phyloP scores from a whole-genome alignment of 2,329 filamentous ascomycete species.

The Colletotrichum tropicicola region DNA sequence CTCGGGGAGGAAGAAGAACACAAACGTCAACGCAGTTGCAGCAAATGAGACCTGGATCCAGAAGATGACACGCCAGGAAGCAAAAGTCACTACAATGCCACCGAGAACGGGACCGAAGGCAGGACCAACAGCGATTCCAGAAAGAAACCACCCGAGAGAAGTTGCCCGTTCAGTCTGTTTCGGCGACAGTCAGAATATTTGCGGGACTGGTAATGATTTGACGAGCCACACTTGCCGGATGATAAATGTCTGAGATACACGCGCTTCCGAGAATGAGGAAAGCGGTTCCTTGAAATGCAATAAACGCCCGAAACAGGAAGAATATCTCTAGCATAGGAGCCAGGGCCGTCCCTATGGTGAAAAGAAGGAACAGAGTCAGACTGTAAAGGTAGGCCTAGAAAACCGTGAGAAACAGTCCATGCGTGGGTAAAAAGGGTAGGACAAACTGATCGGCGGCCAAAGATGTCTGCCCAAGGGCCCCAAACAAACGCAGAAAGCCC shows the following conservation, averaged over 20 bases:
- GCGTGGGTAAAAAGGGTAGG: not conserved
- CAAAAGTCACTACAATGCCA: slow-evolving; percentile 80
- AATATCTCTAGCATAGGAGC: slow-evolving; percentile 76
- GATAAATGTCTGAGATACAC: slow-evolving; percentile 55
- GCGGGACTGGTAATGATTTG: too few species aligned
- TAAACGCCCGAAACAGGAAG: slow-evolving; percentile 78
- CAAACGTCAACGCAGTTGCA: slow-evolving; percentile 69
- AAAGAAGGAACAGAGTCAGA: slow-evolving; percentile 70
- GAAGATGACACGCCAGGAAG: slow-evolving; percentile 78
- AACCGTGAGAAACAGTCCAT: not conserved
- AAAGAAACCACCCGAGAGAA: slow-evolving; percentile 78
- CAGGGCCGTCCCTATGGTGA: slow-evolving; percentile 76
- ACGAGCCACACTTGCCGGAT: slow-evolving; percentile 47
- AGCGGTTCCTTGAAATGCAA: slow-evolving; percentile 78
- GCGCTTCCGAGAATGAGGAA: slow-evolving; percentile 78
- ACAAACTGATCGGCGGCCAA: slow-evolving; percentile 65
- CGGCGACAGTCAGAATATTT: too few species aligned
- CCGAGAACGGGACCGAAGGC: slow-evolving; percentile 76
- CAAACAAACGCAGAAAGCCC: slow-evolving; percentile 75
- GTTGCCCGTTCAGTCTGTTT: slow-evolving; percentile 70
- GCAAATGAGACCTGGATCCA: slow-evolving; percentile 79
- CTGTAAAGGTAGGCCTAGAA: slow-evolving; percentile 65
- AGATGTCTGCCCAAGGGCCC: slow-evolving; percentile 75
- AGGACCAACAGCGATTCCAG: slow-evolving; percentile 76
- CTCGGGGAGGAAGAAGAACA: slow-evolving; percentile 74